phyloP scores from a whole-genome alignment of 768 basidiomycete species.

The Lentinula lateritia region DNA sequence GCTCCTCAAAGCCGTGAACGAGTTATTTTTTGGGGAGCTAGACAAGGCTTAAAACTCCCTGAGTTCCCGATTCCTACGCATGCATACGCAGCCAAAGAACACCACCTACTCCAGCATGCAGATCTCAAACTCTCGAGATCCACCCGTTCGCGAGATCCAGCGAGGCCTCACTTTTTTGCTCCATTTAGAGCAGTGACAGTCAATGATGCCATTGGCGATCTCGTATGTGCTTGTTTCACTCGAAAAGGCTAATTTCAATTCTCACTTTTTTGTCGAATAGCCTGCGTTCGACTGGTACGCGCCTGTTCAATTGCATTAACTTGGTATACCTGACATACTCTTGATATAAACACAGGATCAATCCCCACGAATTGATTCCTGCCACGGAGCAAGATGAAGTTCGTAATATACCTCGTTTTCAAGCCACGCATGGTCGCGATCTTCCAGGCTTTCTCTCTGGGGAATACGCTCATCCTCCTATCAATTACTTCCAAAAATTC shows the following conservation, averaged over 20 bases:
- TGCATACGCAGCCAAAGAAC: conserved; percentile 30
- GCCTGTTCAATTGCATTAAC: background rate
- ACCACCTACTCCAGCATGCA: conserved; percentile 39
- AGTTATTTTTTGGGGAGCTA: conserved; percentile 66
- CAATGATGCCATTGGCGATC: conserved; percentile 60
- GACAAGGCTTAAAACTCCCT: conserved; percentile 50
- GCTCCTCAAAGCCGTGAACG: conserved; percentile 63
- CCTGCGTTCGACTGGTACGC: conserved; percentile 67
- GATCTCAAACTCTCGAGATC: conserved; percentile 27
- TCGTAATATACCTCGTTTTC: conserved; percentile 20
- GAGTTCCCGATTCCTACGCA: conserved; percentile 63
- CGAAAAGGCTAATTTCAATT: conserved; percentile 3
- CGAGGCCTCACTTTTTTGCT: conserved; percentile 43
- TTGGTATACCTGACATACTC: background rate
- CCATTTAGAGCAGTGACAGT: conserved; percentile 57
- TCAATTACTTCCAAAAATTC: conserved; percentile 37
- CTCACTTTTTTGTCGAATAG: conserved; percentile 22
- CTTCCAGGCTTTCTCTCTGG: conserved; percentile 31
- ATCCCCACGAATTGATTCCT: conserved; percentile 42
- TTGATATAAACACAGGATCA: conserved; percentile 35
- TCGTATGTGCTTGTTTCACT: conserved; percentile 38
- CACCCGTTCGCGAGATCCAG: conserved; percentile 35
- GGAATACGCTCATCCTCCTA: conserved; percentile 38
- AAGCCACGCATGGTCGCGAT: conserved; percentile 31
- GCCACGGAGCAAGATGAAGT: conserved; percentile 24